Base-by-base conservation (phyloP, 768 basidiomycete genomes). In the Royoungia palumana region DNA sequence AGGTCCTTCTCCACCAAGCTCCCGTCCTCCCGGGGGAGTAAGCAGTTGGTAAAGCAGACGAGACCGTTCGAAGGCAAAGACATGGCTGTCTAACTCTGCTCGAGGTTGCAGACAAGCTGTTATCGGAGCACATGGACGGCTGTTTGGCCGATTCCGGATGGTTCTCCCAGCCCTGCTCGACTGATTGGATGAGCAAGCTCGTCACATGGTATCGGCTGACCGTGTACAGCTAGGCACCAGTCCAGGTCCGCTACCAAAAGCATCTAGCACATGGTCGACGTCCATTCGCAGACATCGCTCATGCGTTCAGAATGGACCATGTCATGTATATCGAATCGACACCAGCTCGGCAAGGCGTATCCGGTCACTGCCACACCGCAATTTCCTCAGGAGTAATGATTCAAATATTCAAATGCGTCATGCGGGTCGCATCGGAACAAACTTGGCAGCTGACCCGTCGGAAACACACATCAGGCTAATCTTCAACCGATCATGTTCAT, bases 21-120 rank as follows among this genome's bases (percentile, higher is more conserved):
- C 16, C 91, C 91, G 60, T 93, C 89, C 63, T 93, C 89, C 47
- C 76, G 78, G 1, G 87, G 82, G 21, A 94, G 73, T 47, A 87
- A 67, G 57, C 91, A 91, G 67, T 94, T 93, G 34, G 91, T 93
- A 70, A 94, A 91, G 69, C 91, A 89, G 43, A 91, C 70, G 21
- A 93, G 75, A 39, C 79, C 80, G 66, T 90, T 89, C n/a, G 57
- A 35, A 19, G 54, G 35, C 24, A 48, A 41, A 21, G 63, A 50
- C 61, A 65, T 63, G 60, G 44, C 21, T 19, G 37, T 30, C 32
- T 32, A 32, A 32, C 14, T 32, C 16, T 42, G 45, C 42, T 55
- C 41, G 21, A 34, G 9, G 51, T 45, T 42, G 27, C 38, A 36
- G 20, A 41, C 41, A 42, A 45, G 30, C 22, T 27, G 19, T 16